Evolutionary conservation across 257 asterid species (phyloP).

Genomic region (Solanum megistacrolobum): DNA sequence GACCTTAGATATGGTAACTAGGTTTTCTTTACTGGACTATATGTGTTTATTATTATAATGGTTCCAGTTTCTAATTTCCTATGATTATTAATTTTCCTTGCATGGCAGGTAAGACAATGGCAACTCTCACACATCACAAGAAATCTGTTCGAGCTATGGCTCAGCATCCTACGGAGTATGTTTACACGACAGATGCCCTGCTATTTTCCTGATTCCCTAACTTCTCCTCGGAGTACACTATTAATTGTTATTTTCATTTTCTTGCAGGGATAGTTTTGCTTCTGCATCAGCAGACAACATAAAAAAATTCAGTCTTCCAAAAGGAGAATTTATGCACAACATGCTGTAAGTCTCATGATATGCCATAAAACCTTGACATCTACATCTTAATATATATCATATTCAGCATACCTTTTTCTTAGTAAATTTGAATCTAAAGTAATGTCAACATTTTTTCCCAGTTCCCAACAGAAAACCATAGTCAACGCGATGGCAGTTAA

Average conservation of each 20-base stretch:
- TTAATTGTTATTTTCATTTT: background rate
- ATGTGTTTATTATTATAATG: background rate
- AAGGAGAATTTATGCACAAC: constrained; percentile 94
- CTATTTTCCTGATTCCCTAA: background rate
- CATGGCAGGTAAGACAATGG: constrained; percentile 45
- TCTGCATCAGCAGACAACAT: constrained; percentile 98
- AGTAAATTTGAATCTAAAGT: background rate
- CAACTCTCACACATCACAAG: constrained; percentile 14
- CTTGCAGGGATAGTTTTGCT: constrained; percentile 77
- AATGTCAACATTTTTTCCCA: constrained; percentile 18
- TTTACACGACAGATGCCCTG: background rate
- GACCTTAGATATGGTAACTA: constrained; percentile 68
- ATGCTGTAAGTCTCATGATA: constrained; percentile 75
- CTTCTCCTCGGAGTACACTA: background rate
- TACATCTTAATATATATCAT: background rate
- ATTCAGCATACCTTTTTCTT: background rate
- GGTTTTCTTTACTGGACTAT: background rate
- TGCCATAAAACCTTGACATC: background rate
- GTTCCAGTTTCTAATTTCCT: constrained; percentile 13
- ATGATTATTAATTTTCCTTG: constrained; percentile 8
- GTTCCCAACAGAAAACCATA: constrained; percentile 95
- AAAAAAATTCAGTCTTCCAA: constrained; percentile 86
- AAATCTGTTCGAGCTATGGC: constrained; percentile 12
- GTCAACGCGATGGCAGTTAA: constrained; percentile 86
- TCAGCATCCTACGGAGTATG: constrained; percentile 15